Percentiles rank a stretch among this genome's conserved stretches.
Conservation (phyloP, 495 filamentous ascomycete species). For the Neurospora tetrasperma region DNA sequence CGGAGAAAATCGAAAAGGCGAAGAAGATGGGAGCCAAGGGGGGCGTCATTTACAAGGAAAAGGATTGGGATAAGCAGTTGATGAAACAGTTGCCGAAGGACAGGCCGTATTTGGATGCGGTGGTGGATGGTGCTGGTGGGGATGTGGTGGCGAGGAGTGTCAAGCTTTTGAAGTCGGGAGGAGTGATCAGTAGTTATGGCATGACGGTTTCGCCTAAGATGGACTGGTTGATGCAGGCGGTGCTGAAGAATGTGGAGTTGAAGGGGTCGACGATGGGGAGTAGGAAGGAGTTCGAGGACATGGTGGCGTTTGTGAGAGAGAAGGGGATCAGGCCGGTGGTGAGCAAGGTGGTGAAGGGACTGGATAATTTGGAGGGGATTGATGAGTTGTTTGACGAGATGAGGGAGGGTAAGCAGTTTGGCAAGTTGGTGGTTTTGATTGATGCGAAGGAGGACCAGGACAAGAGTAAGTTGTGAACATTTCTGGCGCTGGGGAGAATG, state of each 20-base stretch:
- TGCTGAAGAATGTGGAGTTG: conserved; percentile 68
- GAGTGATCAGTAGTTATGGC: conserved; percentile 60
- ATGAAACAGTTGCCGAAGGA: conserved; percentile 43
- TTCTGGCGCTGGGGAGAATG: background rate
- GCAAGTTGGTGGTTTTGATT: conserved; percentile 57
- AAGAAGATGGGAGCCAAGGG: conserved; percentile 54
- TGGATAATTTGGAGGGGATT: conserved; percentile 55
- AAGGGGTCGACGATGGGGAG: conserved; percentile 67
- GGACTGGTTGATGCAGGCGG: conserved; percentile 58
- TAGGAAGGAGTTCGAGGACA: conserved; percentile 61
- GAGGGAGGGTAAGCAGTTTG: conserved; percentile 65
- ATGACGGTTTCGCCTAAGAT: conserved; percentile 70
- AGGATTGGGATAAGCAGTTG: conserved; percentile 61
- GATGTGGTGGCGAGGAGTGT: conserved; percentile 51
- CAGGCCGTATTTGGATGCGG: conserved; percentile 52
- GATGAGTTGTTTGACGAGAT: conserved; percentile 67
- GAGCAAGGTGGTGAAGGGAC: conserved; percentile 46
- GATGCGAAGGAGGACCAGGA: conserved; percentile 10
- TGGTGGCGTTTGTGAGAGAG: conserved; percentile 60
- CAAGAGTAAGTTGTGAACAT: background rate
- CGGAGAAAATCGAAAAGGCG: conserved; percentile 56
- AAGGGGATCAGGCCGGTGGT: conserved; percentile 58
- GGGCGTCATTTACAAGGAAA: conserved; percentile 57
- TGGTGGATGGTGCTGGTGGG: conserved; percentile 71
- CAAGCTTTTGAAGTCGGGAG: conserved; percentile 51